phyloP scores from a whole-genome alignment of 2,329 filamentous ascomycete genomes.

The Hirsutella minnesotensis region DNA sequence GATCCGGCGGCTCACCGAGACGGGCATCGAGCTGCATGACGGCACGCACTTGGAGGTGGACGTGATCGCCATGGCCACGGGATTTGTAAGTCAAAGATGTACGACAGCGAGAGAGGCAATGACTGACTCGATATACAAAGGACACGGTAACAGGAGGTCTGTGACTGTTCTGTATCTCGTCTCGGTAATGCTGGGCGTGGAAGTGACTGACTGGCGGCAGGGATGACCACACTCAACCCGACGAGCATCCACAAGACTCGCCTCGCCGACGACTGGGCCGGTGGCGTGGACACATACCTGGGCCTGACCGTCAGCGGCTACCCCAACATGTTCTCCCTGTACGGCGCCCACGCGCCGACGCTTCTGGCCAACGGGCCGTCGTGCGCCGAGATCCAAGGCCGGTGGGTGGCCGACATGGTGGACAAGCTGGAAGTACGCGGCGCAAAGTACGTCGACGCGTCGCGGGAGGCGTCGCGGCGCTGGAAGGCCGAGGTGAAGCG shows the following conservation, averaged over 20 bases:
- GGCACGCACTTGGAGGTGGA: conserved; percentile 30
- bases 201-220: conserved; percentile 7
- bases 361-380: conserved; percentile 44
- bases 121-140: conserved; percentile 5
- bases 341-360: conserved; percentile 45
- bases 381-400: conserved; percentile 41
- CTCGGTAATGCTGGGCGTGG: neutral
- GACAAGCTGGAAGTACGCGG: conserved; percentile 31
- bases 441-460: conserved; percentile 39
- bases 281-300: conserved; percentile 30
- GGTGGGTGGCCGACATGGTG: conserved; percentile 41
- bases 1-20: conserved; percentile 28
- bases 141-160: conserved; percentile 24
- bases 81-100: conserved; percentile 32
- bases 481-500: conserved; percentile 40
- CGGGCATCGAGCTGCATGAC: conserved; percentile 26
- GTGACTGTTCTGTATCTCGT: too few relatives aligned
- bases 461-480: conserved; percentile 26
- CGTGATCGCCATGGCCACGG: conserved; percentile 31
- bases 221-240: conserved; percentile 33
- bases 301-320: conserved; percentile 30
- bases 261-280: conserved; percentile 29
- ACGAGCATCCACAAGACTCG: conserved; percentile 24
- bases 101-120: too few relatives aligned
- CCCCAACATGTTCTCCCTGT: conserved; percentile 40